phyloP scores from a whole-genome alignment of 2,329 filamentous ascomycete species.

The Fusarium longipes region DNA sequence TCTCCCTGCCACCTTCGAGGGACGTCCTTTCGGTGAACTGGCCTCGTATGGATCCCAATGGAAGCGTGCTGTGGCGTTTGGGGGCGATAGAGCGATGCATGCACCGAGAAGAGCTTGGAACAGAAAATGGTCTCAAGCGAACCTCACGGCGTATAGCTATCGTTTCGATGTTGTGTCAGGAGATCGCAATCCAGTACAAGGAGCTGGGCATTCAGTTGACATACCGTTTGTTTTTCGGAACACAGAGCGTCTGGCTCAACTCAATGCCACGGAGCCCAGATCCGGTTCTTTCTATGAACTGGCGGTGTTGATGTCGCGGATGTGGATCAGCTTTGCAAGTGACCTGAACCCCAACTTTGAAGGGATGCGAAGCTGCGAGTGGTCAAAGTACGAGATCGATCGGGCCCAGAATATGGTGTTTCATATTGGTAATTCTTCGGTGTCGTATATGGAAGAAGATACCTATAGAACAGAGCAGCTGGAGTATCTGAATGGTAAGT shows the following conservation, averaged over 20 bases:
- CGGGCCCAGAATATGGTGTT: slow-evolving; percentile 15
- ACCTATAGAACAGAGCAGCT: slow-evolving; percentile 22
- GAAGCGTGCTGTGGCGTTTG: slow-evolving; percentile 29
- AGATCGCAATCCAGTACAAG: slow-evolving; percentile 16
- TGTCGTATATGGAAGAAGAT: slow-evolving; percentile 19
- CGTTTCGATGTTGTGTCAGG: slow-evolving; percentile 30
- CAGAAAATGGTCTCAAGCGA: slow-evolving; percentile 6
- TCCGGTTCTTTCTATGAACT: slow-evolving; percentile 7
- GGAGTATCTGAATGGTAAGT: slow-evolving; percentile 28
- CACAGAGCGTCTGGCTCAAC: not conserved
- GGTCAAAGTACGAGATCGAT: slow-evolving; percentile 12
- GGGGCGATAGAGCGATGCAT: slow-evolving; percentile 30
- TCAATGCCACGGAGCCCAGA: slow-evolving; percentile 15
- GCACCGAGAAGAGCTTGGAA: slow-evolving; percentile 27
- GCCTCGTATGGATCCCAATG: slow-evolving; percentile 27
- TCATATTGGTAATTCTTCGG: slow-evolving; percentile 17
- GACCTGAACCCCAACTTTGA: slow-evolving; percentile 20
- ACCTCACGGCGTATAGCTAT: slow-evolving; percentile 24
- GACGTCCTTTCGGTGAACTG: not conserved
- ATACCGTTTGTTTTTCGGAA: slow-evolving; percentile 27
- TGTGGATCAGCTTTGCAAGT: slow-evolving; percentile 30
- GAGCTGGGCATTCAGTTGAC: slow-evolving; percentile 23
- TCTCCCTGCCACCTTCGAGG: slow-evolving; percentile 8
- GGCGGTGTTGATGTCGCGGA: slow-evolving; percentile 18
- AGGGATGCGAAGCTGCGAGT: slow-evolving; percentile 3